Evolutionary conservation across 805 yeast species (phyloP).

Genomic region (Helenozyma baotianmanensis): DNA sequence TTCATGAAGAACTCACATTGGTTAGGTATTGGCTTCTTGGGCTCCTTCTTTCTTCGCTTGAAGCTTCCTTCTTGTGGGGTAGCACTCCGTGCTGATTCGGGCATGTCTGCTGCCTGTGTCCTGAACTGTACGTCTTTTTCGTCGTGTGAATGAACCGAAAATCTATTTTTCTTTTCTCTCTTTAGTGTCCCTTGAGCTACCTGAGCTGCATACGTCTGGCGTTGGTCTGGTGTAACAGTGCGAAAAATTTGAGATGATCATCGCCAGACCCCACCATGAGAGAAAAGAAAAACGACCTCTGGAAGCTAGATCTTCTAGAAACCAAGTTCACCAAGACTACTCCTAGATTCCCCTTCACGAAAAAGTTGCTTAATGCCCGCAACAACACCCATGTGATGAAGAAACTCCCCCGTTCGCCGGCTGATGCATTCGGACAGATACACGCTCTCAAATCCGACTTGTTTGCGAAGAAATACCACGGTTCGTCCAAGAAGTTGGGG

Average conservation of each 20-base stretch:
- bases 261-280: conserved; percentile 8
- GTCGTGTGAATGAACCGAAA: too few species aligned
- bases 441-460: conserved; percentile 39
- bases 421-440: conserved; percentile 45
- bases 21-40: conserved; percentile 5
- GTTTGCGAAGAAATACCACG: conserved; percentile 48
- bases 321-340: conserved; percentile 38
- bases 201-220: too few species aligned
- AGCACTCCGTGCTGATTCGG: too few species aligned
- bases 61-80: not conserved
- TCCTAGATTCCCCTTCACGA: conserved; percentile 49
- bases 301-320: conserved; percentile 57
- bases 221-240: too few species aligned
- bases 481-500: conserved; percentile 36
- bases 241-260: not conserved
- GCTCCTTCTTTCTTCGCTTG: conserved; percentile 2
- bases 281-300: conserved; percentile 37
- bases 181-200: too few species aligned
- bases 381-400: conserved; percentile 37
- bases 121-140: too few species aligned
- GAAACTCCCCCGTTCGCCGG: conserved; percentile 34
- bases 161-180: too few species aligned
- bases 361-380: conserved; percentile 42
- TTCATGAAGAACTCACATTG: conserved; percentile 47
- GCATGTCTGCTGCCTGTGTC: too few species aligned